phyloP scores from a whole-genome alignment of 148 eudicot genomes.

The Linanthus parryae region DNA sequence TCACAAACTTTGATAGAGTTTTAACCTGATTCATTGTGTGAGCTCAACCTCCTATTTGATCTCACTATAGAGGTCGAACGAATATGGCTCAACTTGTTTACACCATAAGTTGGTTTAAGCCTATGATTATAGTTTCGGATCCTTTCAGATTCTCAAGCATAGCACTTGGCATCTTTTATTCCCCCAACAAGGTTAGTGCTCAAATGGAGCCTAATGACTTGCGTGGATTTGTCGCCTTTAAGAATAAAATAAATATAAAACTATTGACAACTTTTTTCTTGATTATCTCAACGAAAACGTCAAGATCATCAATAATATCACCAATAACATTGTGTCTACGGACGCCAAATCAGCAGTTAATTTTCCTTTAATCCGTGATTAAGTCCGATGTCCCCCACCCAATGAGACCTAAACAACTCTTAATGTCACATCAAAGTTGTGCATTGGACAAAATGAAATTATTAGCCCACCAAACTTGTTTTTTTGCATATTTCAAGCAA shows the following conservation, averaged over 20 bases:
- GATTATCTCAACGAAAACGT: conserved; percentile 23
- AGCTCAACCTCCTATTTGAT: no score
- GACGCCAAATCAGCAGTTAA: conserved; percentile 19
- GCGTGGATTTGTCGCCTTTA: conserved; percentile 8
- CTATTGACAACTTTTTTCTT: conserved; percentile 22
- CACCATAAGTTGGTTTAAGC: no score
- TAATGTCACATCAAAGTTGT: no score
- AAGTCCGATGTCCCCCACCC: conserved; percentile 31
- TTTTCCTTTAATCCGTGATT: conserved; percentile 10
- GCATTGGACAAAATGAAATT: neutral
- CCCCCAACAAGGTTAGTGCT: conserved; percentile 14
- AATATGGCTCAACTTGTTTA: no score
- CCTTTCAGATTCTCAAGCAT: no score
- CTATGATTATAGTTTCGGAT: no score
- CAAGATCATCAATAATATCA: no score
- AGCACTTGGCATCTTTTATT: conserved; percentile 6
- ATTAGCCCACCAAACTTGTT: conserved; percentile 11
- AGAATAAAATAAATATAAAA: neutral
- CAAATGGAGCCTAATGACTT: conserved; percentile 7
- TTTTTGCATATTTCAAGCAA: conserved; percentile 12
- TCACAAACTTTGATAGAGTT: no score
- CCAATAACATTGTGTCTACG: conserved; percentile 30
- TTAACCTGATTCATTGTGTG: no score
- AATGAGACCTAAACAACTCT: conserved; percentile 16
- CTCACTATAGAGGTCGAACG: no score